phyloP scores from a whole-genome alignment of 768 basidiomycete genomes.

The Boletus rubropictus region DNA sequence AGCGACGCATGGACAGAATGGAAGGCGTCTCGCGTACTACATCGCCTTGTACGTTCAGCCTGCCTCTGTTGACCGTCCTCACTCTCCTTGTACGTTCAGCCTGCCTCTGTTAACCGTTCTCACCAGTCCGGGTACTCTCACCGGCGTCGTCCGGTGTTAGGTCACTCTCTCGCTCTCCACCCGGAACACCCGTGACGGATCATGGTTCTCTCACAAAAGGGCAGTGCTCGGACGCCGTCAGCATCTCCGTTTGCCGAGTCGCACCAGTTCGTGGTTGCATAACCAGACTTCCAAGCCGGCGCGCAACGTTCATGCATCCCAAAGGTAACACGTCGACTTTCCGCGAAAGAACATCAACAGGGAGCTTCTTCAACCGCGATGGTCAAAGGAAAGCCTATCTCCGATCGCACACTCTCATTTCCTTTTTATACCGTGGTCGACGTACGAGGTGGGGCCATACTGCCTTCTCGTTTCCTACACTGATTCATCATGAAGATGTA shows the following conservation, averaged over 20 bases:
- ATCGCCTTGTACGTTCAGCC: conserved; percentile 10
- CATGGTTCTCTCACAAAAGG: not conserved
- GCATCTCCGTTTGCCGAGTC: conserved; percentile 1
- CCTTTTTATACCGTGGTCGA: conserved; percentile 50
- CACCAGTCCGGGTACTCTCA: not conserved
- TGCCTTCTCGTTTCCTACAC: conserved; percentile 8
- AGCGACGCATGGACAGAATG: conserved; percentile 11
- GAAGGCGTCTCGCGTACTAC: conserved; percentile 11
- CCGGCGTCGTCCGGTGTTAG: not conserved
- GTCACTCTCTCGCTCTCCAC: not conserved
- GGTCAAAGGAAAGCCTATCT: conserved; percentile 24
- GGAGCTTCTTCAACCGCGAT: conserved; percentile 1
- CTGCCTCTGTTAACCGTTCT: too few species aligned
- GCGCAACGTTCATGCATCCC: not conserved
- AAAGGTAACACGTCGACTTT: conserved; percentile 3
- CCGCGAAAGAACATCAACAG: conserved; percentile 7
- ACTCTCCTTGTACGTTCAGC: conserved; percentile 7
- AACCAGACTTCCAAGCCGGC: conserved; percentile 1
- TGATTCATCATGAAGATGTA: conserved; percentile 8
- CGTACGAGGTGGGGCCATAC: conserved; percentile 25
- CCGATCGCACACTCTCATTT: conserved; percentile 25
- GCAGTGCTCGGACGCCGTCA: not conserved
- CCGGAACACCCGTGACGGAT: not conserved
- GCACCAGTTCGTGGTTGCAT: conserved; percentile 8
- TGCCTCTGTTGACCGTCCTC: too few species aligned